A percentile compares a stretch with the other conserved stretches of the same genome.
phyloP scores from a whole-genome alignment of 495 filamentous ascomycete genomes.

The Mytilinidion resinicola region DNA sequence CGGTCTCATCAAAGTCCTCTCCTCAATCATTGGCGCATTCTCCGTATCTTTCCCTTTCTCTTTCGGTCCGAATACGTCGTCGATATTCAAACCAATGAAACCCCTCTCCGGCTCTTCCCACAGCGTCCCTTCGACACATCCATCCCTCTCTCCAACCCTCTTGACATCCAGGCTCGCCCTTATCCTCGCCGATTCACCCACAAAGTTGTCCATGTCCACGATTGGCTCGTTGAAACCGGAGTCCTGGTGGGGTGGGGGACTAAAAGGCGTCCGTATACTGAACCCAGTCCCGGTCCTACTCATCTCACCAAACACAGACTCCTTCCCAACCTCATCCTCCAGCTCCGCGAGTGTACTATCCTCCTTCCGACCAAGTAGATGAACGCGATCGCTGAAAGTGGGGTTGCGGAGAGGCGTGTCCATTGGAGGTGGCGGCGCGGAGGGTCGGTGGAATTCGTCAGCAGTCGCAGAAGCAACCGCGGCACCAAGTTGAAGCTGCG shows the following conservation, averaged over 20 bases:
- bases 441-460: conserved; percentile 5
- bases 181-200: conserved; percentile 16
- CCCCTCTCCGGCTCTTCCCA: conserved; percentile 16
- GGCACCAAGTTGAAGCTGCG: conserved; percentile 8
- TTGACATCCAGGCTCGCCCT: conserved; percentile 15
- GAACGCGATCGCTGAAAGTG: conserved; percentile 24
- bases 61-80: background rate
- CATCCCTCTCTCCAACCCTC: background rate
- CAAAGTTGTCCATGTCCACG: background rate
- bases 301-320: background rate
- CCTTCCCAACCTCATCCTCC: conserved; percentile 13
- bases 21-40: conserved; percentile 13
- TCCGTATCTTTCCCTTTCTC: conserved; percentile 10
- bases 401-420: conserved; percentile 8
- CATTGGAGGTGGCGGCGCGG: background rate
- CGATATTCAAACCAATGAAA: conserved; percentile 4
- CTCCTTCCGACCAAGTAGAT: conserved; percentile 2
- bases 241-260: conserved; percentile 28
- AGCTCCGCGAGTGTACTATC: conserved; percentile 17
- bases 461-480: conserved; percentile 2
- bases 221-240: conserved; percentile 33
- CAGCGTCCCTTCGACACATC: conserved; percentile 2
- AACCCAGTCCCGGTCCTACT: conserved; percentile 7
- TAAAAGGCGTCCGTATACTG: conserved; percentile 3
- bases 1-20: conserved; percentile 17